Evolutionary conservation across 768 basidiomycete species (phyloP), one percentile per base, ranked within the genome.

Genomic region (Russula abietina): DNA sequence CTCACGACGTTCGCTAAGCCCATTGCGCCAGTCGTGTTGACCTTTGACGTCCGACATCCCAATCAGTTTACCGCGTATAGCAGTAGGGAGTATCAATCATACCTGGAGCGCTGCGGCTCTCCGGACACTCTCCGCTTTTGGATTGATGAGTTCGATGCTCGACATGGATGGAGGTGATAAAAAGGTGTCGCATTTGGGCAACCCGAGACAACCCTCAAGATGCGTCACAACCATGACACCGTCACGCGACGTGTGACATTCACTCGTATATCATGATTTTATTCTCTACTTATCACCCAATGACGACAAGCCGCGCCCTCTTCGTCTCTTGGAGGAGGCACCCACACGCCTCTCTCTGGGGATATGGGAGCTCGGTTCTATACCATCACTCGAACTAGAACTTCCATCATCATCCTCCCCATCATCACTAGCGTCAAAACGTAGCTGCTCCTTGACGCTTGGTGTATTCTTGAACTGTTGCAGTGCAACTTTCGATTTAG

Each of bases 1-100:
- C 93, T 96, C 69, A 99, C 97, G 65, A 99, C 96, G 74, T 84
- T 89, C 49, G 97, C 96, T 61, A 99, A 88, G 67, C 96, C 96
- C 83, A 98, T 91, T 64, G 97, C 96, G 68, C 95, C 95, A 72
- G 83, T 92, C 67, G 86, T 92, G 70, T 92, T 93, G 61, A 93
- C 92, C 92, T 93, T 12, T 69, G 53, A 69, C 67, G 45, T 24
- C 36, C 26, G 50, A 33, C 33, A 48, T 69, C 68, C 56, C 62
- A 69, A 60, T 69, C 65, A 66, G 59, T 48, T 67, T 63, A 62
- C 51, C 61, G 48, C 57, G 45, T 62, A 46, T 6, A 49, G 26
- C 33, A 28, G 51, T 61, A 16, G 60, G 66, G 66, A 67, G 45
- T 9, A 32, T 64, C 69, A 16, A 32, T 64, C 69, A n/a, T 73